A percentile compares a stretch with the other conserved stretches of the same genome.
Evolutionary conservation across 768 basidiomycete species (phyloP).

Genomic region (Leccinum subtestaceum): DNA sequence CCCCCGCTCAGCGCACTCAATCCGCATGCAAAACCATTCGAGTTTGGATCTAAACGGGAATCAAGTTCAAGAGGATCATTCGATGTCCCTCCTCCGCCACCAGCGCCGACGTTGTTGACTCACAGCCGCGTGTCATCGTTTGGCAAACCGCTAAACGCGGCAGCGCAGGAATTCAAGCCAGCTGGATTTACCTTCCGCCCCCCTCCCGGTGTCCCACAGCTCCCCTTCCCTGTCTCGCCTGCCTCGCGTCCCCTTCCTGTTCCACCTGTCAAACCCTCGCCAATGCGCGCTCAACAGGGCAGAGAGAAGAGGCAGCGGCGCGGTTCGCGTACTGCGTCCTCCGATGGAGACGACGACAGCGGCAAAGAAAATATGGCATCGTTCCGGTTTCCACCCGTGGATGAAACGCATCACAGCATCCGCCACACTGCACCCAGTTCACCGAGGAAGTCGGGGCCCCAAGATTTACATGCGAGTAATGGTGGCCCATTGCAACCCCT

Average conservation of each 20-base stretch:
- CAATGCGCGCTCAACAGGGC: constrained; percentile 50
- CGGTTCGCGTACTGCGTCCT: constrained; percentile 38
- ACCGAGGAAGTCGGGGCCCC: constrained; percentile 32
- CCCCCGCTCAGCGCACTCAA: constrained; percentile 45
- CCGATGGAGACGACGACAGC: constrained; percentile 47
- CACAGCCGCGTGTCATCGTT: constrained; percentile 46
- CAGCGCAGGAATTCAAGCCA: constrained; percentile 82
- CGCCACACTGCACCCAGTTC: constrained; percentile 45
- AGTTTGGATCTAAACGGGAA: constrained; percentile 54
- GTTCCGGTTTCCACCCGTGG: constrained; percentile 68
- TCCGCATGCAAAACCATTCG: constrained; percentile 81
- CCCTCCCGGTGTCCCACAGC: constrained; percentile 60
- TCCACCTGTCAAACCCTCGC: constrained; percentile 29
- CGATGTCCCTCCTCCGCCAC: constrained; percentile 26
- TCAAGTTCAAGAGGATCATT: constrained; percentile 36
- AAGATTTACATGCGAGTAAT: constrained; percentile 16
- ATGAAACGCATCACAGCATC: constrained; percentile 48
- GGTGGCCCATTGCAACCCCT: constrained; percentile 42
- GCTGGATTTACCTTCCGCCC: constrained; percentile 73
- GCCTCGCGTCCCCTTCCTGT: constrained; percentile 40
- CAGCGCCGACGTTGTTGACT: constrained; percentile 34
- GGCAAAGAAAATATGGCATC: constrained; percentile 60
- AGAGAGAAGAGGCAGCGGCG: constrained; percentile 77
- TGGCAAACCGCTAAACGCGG: constrained; percentile 72
- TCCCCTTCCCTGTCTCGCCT: constrained; percentile 37